Conservation (phyloP, 1,139 yeast species). For the Wickerhamomyces sp. region DNA sequence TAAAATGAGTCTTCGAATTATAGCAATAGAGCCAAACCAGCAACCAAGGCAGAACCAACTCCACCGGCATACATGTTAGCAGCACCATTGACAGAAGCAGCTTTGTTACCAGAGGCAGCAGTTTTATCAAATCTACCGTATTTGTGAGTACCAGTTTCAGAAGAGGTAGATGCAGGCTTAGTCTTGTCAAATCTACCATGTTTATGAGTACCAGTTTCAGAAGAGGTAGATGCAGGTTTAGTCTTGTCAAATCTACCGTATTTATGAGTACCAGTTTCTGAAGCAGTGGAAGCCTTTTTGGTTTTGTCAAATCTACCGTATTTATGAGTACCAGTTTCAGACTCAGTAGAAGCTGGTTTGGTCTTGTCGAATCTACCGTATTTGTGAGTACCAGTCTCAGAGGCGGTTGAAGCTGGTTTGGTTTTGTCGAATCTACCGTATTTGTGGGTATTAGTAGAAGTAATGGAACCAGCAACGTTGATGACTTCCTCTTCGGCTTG, state of each 20-base stretch:
- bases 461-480: constrained; percentile 31
- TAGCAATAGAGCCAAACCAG: constrained; percentile 33
- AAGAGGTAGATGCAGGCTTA: constrained; percentile 24
- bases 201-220: constrained; percentile 37
- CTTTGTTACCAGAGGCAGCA: constrained; percentile 26
- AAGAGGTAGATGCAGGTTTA: constrained; percentile 20
- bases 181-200: constrained; percentile 45
- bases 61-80: constrained; percentile 26
- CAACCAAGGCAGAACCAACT: constrained; percentile 31
- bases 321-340: constrained; percentile 36
- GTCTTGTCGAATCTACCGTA: constrained; percentile 52
- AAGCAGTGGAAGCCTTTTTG: constrained; percentile 27
- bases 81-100: constrained; percentile 22
- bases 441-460: constrained; percentile 37
- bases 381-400: constrained; percentile 38
- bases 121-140: constrained; percentile 47
- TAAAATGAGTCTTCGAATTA: constrained; percentile 5
- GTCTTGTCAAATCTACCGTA: constrained; percentile 50
- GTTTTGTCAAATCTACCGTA: constrained; percentile 42
- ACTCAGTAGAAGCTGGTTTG: constrained; percentile 29
- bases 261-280: constrained; percentile 38
- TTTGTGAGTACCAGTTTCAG: constrained; percentile 37
- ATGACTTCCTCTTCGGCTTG: constrained; percentile 24
- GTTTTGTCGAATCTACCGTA: constrained; percentile 44
- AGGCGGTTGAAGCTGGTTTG: constrained; percentile 27